Evolutionary conservation across 768 basidiomycete species (phyloP).

Genomic region (Paxillus rubicundulus): DNA sequence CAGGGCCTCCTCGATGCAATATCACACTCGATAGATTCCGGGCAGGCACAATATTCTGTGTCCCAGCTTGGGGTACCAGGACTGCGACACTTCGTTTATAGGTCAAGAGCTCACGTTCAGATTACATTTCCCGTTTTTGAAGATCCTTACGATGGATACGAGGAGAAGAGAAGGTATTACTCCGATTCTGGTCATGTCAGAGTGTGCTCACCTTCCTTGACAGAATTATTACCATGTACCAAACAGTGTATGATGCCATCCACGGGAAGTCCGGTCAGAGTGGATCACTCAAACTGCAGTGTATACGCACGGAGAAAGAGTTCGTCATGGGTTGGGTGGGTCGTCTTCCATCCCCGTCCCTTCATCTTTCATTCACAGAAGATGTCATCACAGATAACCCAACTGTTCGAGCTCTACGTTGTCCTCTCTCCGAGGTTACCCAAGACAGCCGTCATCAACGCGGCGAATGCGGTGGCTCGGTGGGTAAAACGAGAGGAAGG

Average conservation of each 20-base stretch:
- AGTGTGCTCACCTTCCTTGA: conserved; percentile 4
- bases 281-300: conserved; percentile 80
- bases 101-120: conserved; percentile 86
- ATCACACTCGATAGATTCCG: conserved; percentile 42
- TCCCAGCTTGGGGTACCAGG: conserved; percentile 85
- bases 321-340: conserved; percentile 93
- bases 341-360: background rate
- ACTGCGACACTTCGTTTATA: conserved; percentile 92
- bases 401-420: conserved; percentile 90
- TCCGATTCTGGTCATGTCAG: background rate
- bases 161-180: conserved; percentile 59
- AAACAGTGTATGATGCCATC: conserved; percentile 81
- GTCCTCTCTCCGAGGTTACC: conserved; percentile 78
- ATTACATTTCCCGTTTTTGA: conserved; percentile 84
- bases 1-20: conserved; percentile 58
- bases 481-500: conserved; percentile 93
- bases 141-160: conserved; percentile 69
- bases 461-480: conserved; percentile 83
- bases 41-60: conserved; percentile 62
- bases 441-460: conserved; percentile 82
- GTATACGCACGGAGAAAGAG: conserved; percentile 81
- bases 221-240: conserved; percentile 85
- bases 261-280: conserved; percentile 88
- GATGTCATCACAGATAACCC: conserved; percentile 65
- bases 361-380: background rate